Evolutionary conservation across 192 early-diverging fungal species (phyloP), one percentile per base, ranked within the genome.

Genomic region (Rhizophagus sp.): DNA sequence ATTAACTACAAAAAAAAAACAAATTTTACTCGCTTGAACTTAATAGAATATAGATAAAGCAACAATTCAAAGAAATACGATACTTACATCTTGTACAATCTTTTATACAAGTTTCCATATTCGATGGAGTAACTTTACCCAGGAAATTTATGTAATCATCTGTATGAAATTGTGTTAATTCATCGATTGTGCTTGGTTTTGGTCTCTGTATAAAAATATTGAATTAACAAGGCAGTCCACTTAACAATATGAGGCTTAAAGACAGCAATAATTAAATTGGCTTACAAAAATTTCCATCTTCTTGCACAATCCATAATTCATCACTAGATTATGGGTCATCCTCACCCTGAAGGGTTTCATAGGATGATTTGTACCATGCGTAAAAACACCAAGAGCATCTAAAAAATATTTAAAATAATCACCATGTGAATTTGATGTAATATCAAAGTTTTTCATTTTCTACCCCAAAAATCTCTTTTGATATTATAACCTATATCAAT

Each of bases 261-360:
- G 34, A 50, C 36, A 10, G 39, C 4, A 24, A 22, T 11, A 33
- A 67, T 34, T 57, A 64, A 81, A n/a, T 24, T 39, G 41, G 62
- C 82, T 83, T 89, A 89, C 90, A 30, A 92, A 87, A 75, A 95
- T 89, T 62, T 91, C 88, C 94, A 99, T 96, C 68, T 97, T 93
- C 80, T 97, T 95, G 78, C 97, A 92, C 39, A 99, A 89, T 0
- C 95, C 96, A 83, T 99, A 99, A 62, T 93, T 94, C 67, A 96
- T 87, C 34, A 99, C 93, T 52, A 99, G 87, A 82, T 95, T 94
- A 84, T 99, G 96, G 1, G 95, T 93, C 89, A 99, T 94, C 66
- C 94, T 93, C 79, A 99, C 94, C 79, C 98, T 89, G 34, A 95
- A 92, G n/a, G 98, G 98, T 83, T 99, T 99, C 98, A 99, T 99